Percentiles rank a stretch among this genome's conserved stretches.
Conservation (phyloP, 2,329 filamentous ascomycete species). For the Aureobasidium zeae region DNA sequence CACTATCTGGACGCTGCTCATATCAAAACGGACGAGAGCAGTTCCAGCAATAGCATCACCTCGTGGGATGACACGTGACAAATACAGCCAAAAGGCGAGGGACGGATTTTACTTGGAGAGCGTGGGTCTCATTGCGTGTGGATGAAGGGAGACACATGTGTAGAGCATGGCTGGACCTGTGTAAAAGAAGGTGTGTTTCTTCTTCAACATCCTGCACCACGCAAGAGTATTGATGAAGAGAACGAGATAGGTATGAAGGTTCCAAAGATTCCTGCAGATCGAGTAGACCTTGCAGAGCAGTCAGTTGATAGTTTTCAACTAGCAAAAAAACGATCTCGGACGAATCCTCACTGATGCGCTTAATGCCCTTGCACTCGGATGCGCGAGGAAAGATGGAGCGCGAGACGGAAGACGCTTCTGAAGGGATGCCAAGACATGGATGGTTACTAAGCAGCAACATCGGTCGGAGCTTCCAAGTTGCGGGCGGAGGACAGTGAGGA, state of each 20-base stretch:
- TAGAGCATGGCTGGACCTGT: background rate
- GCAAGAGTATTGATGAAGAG: constrained; percentile 46
- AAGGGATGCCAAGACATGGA: no score
- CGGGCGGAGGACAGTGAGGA: background rate
- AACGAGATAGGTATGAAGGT: constrained; percentile 30
- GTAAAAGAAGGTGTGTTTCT: constrained; percentile 25
- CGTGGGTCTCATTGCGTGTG: no score
- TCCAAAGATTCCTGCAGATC: constrained; percentile 73
- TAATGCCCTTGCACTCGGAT: constrained; percentile 61
- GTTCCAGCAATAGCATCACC: no score
- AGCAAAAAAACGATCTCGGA: constrained; percentile 84
- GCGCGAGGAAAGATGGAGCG: constrained; percentile 7
- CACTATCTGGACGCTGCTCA: no score
- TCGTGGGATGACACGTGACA: no score
- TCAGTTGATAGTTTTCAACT: constrained; percentile 79
- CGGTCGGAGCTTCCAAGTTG: no score
- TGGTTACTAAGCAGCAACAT: no score
- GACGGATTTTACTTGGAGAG: no score
- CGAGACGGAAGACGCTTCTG: no score
- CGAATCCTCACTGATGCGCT: constrained; percentile 74
- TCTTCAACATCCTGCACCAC: constrained; percentile 40
- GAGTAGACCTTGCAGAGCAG: constrained; percentile 60
- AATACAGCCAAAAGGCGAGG: no score
- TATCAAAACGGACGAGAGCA: no score
- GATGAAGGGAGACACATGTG: background rate